A percentile compares a stretch with the other conserved stretches of the same genome.
These are phyloP conservation scores for Yarrowia sp. DNA, from an alignment of 805 yeast species.

Conservation along the genomic window DNA sequence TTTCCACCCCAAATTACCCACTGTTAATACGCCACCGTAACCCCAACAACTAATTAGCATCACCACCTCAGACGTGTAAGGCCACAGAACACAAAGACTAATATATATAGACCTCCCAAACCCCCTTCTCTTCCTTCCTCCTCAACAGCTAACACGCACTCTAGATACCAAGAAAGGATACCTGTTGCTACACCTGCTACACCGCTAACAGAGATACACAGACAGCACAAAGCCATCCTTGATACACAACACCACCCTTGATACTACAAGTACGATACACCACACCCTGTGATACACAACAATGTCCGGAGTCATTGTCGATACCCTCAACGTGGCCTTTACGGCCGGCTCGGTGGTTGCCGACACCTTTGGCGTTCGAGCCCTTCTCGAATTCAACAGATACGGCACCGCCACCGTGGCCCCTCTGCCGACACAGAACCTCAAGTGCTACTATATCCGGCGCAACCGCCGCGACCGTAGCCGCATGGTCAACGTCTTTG, in stretches of 20 bases:
- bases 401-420: constrained; percentile 19
- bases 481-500: constrained; percentile 51
- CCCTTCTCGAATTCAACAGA: constrained; percentile 24
- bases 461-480: constrained; percentile 49
- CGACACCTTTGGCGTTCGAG: constrained; percentile 19
- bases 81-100: neutral
- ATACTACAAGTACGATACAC: too few species aligned
- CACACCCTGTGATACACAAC: neutral
- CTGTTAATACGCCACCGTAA: neutral
- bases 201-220: constrained; percentile 10
- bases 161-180: constrained; percentile 19
- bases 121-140: neutral
- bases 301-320: constrained; percentile 21
- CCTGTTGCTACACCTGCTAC: neutral
- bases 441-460: constrained; percentile 49
- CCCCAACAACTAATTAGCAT: neutral
- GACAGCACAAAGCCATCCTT: neutral
- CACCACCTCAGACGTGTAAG: neutral
- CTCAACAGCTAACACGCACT: constrained; percentile 11
- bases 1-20: neutral
- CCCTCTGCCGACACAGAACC: constrained; percentile 19
- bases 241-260: neutral
- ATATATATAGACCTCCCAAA: neutral
- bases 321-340: constrained; percentile 21
- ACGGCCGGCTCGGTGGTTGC: constrained; percentile 24